Base-by-base conservation (phyloP, 768 basidiomycete genomes). In the Cystofilobasidium bisporidii region DNA sequence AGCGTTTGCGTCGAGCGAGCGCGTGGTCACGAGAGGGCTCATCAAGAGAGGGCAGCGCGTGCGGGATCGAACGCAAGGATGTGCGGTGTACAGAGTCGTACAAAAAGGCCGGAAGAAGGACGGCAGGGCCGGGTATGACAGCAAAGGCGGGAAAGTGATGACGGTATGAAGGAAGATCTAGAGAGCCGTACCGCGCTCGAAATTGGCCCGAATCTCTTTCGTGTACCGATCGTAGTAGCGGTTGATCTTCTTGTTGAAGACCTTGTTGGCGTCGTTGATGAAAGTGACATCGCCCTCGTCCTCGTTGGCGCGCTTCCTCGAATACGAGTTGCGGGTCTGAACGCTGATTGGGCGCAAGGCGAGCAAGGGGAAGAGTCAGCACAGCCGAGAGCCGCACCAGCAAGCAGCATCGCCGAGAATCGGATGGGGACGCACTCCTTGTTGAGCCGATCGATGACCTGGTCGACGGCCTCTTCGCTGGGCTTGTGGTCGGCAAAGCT, bases 171-270 rank as follows among this genome's bases (percentile, higher is more conserved):
- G 33, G 59, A 40, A 33, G 38, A 59, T 75, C 72, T 79, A 94
- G 55, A 97, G 78, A 36, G 93, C 92, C 11, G 93, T 94, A 62
- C 94, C 94, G 71, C 94, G 87, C 76, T 99, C 94, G 82, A 98
- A 98, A 78, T 91, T 97, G 28, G 90, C 91, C 59, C 92, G 86
- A 71, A 66, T 33, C 77, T 97, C 93, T 50, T 89, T 79, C 0
- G 96, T 99, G 75, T 97, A 96, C 74, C 94, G 92, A 83, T 94
- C 89, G 81, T 91, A 94, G 78, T 91, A 96, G 70, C 92, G 84
- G 6, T 88, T 87, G 79, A 56, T 30, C 53, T 94, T 96, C 80
- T 91, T 92, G 84, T 97, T 96, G 83, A 96, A 98, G 57, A 96
- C 91, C 64, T 74, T 72, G 70, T 75, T 75, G 67, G 72, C 72